Evolutionary conservation across 2,329 filamentous ascomycete species (phyloP), one percentile per base, ranked within the genome.

Genomic region (Diaporthe helianthi): DNA sequence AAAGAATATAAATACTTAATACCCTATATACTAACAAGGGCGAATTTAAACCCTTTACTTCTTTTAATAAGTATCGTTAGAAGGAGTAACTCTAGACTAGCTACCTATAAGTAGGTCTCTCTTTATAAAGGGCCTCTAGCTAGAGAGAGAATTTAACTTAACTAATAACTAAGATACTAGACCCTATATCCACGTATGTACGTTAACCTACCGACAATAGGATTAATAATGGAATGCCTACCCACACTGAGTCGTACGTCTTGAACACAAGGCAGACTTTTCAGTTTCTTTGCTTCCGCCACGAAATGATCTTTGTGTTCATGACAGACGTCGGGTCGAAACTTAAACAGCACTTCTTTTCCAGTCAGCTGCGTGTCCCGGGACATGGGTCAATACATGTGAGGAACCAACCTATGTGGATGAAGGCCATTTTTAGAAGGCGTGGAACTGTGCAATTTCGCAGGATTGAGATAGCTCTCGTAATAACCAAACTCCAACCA

Each of bases 181-280:
- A n/a, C n/a, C n/a, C n/a, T n/a, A n/a, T n/a, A n/a, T n/a, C n/a
- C n/a, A n/a, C n/a, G n/a, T n/a, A n/a, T n/a, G n/a, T n/a, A n/a
- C n/a, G n/a, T n/a, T n/a, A n/a, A n/a, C n/a, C n/a, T n/a, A n/a
- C n/a, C n/a, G n/a, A n/a, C 83, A 10, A 84, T 81, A 0, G 85
- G 85, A 26, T 83, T 79, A 0, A 85, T 87, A 6, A 87, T 79
- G 0, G 84, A 86, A 0, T 85, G 85, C 0, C 85, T 84, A 0
- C 86, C 86, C 5, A 87, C 85, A 0, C 85, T 74, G 0, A 87
- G 79, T 1, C 81, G 80, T n/a, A 81, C 78, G 15, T 82, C 74
- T 60, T 85, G 80, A 26, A 87, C 85, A 49, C 81, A 85, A 0
- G 83, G 71, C 3, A 87, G 76, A 3, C 74, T 67, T 52, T 84